Base-by-base conservation (phyloP, 768 basidiomycete species). In the Glaciozyma antarctica region DNA sequence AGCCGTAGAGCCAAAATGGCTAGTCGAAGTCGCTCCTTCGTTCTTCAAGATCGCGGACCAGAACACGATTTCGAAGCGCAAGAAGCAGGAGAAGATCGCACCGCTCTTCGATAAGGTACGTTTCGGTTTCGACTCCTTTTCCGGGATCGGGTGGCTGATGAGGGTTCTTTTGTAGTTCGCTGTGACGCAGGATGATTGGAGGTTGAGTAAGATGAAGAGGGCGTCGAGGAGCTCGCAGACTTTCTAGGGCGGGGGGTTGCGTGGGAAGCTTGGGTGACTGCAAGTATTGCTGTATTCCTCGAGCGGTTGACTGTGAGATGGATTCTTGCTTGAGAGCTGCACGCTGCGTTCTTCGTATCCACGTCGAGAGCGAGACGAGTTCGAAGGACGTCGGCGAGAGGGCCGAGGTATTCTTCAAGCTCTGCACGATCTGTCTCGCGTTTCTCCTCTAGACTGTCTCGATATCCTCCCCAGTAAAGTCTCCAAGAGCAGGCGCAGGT, bases 1-100 rank as follows among this genome's bases (percentile, higher is more conserved):
- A 0, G 89, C 90, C 1, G 83, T 99, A 65, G 95, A 99, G 75
- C 94, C 95, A 6, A 95, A 95, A 76, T 99, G 94, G 95, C 84
- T 98, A 12, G 88, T 92, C 22, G 93, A 99, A 74, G 69, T 70
- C 28, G 95, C 94, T 10, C 94, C 95, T 2, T 91, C 93, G 66
- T 97, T 95, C 82, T 99, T 98, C 86, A 90, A 89, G 77, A 91
- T 99, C 52, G 92, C 94, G 3, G 95, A 98, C 77, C 88, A 85
- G 60, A 93, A 92, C 79, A 97, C 95, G 78, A 94, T 98, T 79
- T 92, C 89, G 75, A 94, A 93, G 77, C 83, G 91, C 71, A 97
- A 95, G 81, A 85, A 82, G 77, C 87, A 91, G 76, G 92, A 94
- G 80, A 95, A 92, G 83, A 95, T 95, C 70, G 47, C 94, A 75